Base-by-base conservation (phyloP, 2,329 filamentous ascomycete genomes). In the Colletotrichum sp. region DNA sequence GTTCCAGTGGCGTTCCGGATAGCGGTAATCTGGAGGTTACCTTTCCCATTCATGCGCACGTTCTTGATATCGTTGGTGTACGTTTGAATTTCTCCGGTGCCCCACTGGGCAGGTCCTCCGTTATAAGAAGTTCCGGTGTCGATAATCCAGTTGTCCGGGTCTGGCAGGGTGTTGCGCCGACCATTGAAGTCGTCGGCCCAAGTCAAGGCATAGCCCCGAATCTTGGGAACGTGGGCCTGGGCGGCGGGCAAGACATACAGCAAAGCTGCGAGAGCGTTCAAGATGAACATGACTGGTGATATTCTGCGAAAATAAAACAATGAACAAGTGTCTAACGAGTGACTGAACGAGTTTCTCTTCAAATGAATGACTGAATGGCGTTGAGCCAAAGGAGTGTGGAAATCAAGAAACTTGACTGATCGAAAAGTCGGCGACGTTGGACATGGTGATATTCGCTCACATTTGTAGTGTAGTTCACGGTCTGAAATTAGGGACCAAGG, bases 81-180 rank as follows among this genome's bases (percentile, higher is more conserved):
- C 2, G 82, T 84, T 78, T 90, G 82, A 12, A 86, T 81, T 79
- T 90, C 88, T 71, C 85, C 83, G 6, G 88, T 90, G 52, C 88
- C 88, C 88, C 88, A 90, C 70, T 86, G 81, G 6, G 80, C 71
- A 0, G 87, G 80, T 1, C 88, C 88, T 30, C 85, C 85, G 2
- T 86, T 82, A 73, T 90, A 90, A 18, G 78, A 77, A 1, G 86
- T 89, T 64, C 88, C 88, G 18, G 81, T 80, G 78, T 87, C 83
- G 68, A 85, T 76, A 39, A 82, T 81, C 88, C 88, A 90, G 78
- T 86, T 88, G 26, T 81, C 79, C 28, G 80, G 59, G 49, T 83
- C 83, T 4, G 86, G 84, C 7, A 84, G 81, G 30, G 60, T 36
- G 26, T 36, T 36, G 28, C 30, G 18, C 12, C 30, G 30, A 28